Evolutionary conservation across 306 rosid species (phyloP).

Genomic region (Geum urbanum): DNA sequence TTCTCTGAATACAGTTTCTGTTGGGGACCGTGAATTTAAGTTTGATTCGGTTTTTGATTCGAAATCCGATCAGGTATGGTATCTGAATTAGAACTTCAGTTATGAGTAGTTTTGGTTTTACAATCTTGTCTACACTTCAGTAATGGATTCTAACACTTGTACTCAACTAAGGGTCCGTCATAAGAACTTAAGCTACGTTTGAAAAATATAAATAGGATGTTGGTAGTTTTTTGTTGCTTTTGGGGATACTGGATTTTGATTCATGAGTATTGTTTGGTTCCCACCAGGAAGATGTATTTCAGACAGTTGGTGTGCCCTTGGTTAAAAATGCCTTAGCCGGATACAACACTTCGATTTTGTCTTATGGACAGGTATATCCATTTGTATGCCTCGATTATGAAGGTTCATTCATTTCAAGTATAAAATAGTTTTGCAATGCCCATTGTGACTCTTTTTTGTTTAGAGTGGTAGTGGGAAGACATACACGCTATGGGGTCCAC

Average conservation of each 20-base stretch:
- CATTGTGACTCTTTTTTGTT: constrained; percentile 1
- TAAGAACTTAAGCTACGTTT: background rate
- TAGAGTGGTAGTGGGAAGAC: constrained; percentile 94
- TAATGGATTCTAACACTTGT: background rate
- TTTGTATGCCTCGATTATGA: background rate
- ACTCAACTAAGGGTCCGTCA: background rate
- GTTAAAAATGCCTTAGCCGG: constrained; percentile 83
- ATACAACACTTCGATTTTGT: constrained; percentile 74
- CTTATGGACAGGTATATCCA: constrained; percentile 78
- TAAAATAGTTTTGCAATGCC: background rate
- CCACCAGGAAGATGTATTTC: constrained; percentile 76
- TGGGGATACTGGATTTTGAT: constrained; percentile 18
- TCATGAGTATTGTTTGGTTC: constrained; percentile 25
- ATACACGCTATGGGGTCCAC: constrained; percentile 94
- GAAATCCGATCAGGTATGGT: constrained; percentile 57
- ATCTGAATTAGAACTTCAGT: background rate
- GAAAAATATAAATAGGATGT: background rate
- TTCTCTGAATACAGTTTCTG: constrained; percentile 52
- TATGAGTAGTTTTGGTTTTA: background rate
- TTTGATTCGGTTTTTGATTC: constrained; percentile 77
- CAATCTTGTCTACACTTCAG: too few relatives aligned
- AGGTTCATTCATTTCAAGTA: background rate
- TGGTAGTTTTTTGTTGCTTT: background rate
- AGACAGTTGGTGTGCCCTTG: constrained; percentile 67
- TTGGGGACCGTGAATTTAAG: constrained; percentile 53